Evolutionary conservation across 2,329 filamentous ascomycete genomes (phyloP).

Genomic region (Pseudofabraea citricarpa): DNA sequence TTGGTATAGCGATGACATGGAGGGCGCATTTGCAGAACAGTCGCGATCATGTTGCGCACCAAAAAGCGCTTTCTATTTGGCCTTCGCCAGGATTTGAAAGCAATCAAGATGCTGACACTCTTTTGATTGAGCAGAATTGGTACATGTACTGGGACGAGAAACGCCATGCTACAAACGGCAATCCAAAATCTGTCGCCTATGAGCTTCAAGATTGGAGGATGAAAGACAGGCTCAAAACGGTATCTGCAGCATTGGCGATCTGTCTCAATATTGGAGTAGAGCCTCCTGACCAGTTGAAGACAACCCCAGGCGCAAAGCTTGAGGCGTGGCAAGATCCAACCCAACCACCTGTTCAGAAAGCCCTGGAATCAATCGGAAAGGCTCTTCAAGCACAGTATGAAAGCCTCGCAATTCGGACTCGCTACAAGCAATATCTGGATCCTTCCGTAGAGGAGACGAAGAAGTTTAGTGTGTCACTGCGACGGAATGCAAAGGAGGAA

Average conservation of each 20-base stretch:
- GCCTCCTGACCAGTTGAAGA: conserved; percentile 94
- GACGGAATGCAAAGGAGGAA: conserved; percentile 92
- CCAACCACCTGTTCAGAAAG: conserved; percentile 72
- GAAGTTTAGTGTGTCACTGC: conserved; percentile 87
- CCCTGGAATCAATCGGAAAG: conserved; percentile 92
- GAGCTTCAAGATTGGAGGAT: conserved; percentile 92
- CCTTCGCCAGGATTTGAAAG: not conserved
- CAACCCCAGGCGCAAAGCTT: conserved; percentile 84
- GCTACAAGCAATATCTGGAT: conserved; percentile 95
- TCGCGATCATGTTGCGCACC: too few species aligned
- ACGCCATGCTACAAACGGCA: conserved; percentile 89
- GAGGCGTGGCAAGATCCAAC: conserved; percentile 97
- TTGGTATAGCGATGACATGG: too few species aligned
- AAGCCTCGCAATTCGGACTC: conserved; percentile 87
- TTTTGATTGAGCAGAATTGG: conserved; percentile 64
- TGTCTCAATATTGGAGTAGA: conserved; percentile 98
- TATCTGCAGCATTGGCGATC: conserved; percentile 88
- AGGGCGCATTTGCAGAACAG: too few species aligned
- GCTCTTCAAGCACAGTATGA: conserved; percentile 95
- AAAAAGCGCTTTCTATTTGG: not conserved
- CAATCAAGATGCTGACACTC: conserved; percentile 13
- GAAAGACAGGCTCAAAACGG: conserved; percentile 92
- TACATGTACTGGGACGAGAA: conserved; percentile 99
- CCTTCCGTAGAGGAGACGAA: conserved; percentile 97
- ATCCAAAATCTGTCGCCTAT: conserved; percentile 64